A percentile compares a stretch with the other conserved stretches of the same genome.
Evolutionary conservation across 257 asterid genomes (phyloP).

Genomic region (Solanum sitiens): DNA sequence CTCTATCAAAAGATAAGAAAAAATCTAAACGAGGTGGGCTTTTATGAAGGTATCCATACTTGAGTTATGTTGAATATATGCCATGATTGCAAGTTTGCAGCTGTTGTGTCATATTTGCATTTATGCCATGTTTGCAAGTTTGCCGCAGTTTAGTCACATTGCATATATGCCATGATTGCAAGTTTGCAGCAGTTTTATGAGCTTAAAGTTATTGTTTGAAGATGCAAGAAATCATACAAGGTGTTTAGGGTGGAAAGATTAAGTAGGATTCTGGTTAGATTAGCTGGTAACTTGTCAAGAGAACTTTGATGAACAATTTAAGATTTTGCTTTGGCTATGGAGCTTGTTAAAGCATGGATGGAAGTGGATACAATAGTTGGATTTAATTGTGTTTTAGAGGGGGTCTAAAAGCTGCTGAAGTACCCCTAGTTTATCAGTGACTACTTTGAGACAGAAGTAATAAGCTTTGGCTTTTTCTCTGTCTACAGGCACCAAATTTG

Average conservation of each 20-base stretch:
- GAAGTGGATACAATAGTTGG: background rate
- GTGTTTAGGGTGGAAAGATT: background rate
- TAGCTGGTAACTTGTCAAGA: background rate
- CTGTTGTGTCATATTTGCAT: background rate
- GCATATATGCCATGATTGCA: background rate
- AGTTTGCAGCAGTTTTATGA: background rate
- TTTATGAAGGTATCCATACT: background rate
- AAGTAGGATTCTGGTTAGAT: background rate
- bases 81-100: background rate
- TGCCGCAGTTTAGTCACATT: background rate
- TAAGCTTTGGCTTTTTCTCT: constrained; percentile 8
- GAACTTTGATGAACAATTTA: background rate
- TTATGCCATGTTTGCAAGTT: background rate
- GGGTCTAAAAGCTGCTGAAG: constrained; percentile 1
- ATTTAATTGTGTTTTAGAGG: background rate
- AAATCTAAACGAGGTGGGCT: background rate
- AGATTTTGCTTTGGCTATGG: background rate
- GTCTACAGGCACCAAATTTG: constrained; percentile 5
- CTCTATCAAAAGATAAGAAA: background rate
- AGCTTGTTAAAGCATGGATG: background rate
- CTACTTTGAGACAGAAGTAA: constrained; percentile 4
- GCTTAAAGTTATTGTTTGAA: background rate
- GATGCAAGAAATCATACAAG: background rate
- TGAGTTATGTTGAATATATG: background rate
- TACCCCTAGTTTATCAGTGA: background rate